Base-by-base conservation (phyloP, 1,284 basidiomycete genomes). In the Malassezia caprae region DNA sequence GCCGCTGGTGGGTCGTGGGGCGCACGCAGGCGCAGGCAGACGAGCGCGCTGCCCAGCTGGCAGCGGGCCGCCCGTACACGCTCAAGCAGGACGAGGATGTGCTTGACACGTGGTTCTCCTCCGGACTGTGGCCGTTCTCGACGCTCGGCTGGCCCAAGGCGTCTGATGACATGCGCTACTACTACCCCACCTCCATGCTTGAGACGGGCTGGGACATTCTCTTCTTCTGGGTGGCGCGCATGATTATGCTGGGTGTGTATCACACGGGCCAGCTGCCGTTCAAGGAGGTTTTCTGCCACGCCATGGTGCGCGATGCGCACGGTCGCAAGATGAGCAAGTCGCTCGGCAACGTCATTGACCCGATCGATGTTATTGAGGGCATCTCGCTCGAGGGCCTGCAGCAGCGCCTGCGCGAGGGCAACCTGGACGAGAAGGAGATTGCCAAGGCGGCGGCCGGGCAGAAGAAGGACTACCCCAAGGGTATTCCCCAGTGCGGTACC, bases 121-220 rank as follows among this genome's bases (percentile, higher is more conserved):
- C 91, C 48, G 94, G 84, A 55, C 79, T 99, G 8, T 98, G 94
- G 94, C 94, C 94, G 2, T 96, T 90, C 78, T 93, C 90, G 1
- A 96, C 90, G 73, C 82, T 93, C 81, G 93, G 94, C 51, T 99
- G 94, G 94, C 94, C 94, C 0, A 81, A 90, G 19, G 58, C 69
- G 62, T 69, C 71, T 13, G 51, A 63, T 17, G 69, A 69, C 50
- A 26, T 73, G 50, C 61, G 68, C 57, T 56, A 80, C 52, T 98
- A 88, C 79, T 98, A 93, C 77, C 94, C 94, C 0, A 79, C 88
- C 8, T 83, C 85, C 19, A 69, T 98, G 44, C 83, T 96, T 43
- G 94, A 98, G 78, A 98, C 94, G 0, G 94, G 94, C 44, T 98
- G 94, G 91, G 94, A 98, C 67, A 98, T 96, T 67, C 77, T 98